Evolutionary conservation across 352 stramenopile species (phyloP), one percentile per base, ranked within the genome.

Genomic region (Phytophthora vignae): DNA sequence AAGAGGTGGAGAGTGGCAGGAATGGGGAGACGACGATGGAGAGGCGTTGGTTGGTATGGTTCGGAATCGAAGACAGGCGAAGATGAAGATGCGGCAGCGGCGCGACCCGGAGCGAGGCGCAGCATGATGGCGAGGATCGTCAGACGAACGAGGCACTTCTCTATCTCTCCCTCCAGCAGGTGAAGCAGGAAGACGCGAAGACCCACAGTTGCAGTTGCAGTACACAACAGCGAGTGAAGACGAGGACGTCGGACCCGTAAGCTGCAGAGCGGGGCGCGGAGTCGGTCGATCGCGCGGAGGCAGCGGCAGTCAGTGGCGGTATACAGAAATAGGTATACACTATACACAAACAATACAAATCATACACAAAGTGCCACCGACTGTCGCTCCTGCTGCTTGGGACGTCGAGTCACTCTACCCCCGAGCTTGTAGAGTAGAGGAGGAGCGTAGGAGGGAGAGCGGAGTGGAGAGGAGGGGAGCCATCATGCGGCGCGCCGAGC

Each of bases 1-100:
- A 82, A 83, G 75, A 78, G 73, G 78, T 79, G 82, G 60, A 73
- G 64, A 76, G 84, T 76, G 78, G 83, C 60, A 81, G 59, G 67
- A 75, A 81, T 73, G 78, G 75, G 79, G 71, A 78, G 79, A 78
- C 76, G 74, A 83, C 64, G 73, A 79, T 72, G 78, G 73, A 83
- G 73, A 83, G 82, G 70, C 73, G 78, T 85, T 83, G 74, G 74
- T 81, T 81, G 60, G 74, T 73, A 73, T 62, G 40, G 59, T 68
- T 66, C 49, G 69, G 56, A 49, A 72, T 77, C 60, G 70, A 46
- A 19, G 58, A 15, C 56, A 75, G 70, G 54, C 67, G 77, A 73
- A 55, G 68, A 69, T 49, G 74, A 71, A 56, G 64, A 57, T 70
- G 56, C 21, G 61, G 64, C 49, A 44, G 25, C 61, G 55, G 55